Base-by-base conservation (phyloP, 2,329 filamentous ascomycete genomes). In the Tolypocladium ophioglossoides region DNA sequence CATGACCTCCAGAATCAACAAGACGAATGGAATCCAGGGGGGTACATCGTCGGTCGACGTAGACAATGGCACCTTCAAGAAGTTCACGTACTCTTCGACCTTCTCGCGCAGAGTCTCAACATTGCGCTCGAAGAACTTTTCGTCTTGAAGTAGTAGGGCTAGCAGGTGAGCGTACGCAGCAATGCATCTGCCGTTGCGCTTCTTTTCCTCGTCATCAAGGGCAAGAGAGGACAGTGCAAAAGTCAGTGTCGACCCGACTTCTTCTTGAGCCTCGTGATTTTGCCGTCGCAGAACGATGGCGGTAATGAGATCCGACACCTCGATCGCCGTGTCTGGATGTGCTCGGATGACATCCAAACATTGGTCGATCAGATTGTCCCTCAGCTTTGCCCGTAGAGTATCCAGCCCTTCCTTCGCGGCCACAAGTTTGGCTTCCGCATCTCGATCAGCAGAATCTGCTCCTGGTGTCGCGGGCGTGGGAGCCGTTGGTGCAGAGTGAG, bases 151-250 rank as follows among this genome's bases (percentile, higher is more conserved):
- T 52, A 97, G 83, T 39, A 99, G 74, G 4, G 91, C 94, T 12
- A 99, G 76, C 16, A 99, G 78, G 70, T 99, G 92, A 20, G 94
- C 91, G 70, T 95, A 96, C 1, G 94, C 89, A 22, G 91, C 87
- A 60, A 99, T 82, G 56, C 77, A 80, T 56, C 72, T 73, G 5
- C 78, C 77, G 55, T 80, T 79, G 3, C 72, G 83, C 66, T 90
- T 92, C 62, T 77, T 81, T 48, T 83, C 75, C 49, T 85, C 82
- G 10, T 84, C 80, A 40, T 84, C 79, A 39, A 75, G 68, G 14
- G 77, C 75, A 52, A 86, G 78, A 7, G 84, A 87, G 62, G 95
- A 86, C 14, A 99, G 74, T 1, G 91, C 95, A 63, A 88, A 86
- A 5, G 91, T 85, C 48, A 99, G 74, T 0, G 91, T 95, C 51